Evolutionary conservation across 768 basidiomycete species (phyloP).

Genomic region (Mycena rosella): DNA sequence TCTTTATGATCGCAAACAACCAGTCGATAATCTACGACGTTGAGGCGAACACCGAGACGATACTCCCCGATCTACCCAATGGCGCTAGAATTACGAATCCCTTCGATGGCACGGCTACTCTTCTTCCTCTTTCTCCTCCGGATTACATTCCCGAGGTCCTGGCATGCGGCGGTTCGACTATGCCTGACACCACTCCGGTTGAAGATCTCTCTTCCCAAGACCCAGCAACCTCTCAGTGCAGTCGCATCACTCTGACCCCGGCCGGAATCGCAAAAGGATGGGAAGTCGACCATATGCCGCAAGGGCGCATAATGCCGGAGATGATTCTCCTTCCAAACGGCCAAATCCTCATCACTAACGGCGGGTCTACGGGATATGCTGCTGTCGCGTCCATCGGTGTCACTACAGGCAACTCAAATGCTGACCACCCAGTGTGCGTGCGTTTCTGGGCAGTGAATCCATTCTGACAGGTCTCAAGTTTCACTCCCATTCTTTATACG

Average conservation of each 20-base stretch:
- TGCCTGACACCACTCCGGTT: constrained; percentile 47
- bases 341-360: constrained; percentile 64
- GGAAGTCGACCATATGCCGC: constrained; percentile 62
- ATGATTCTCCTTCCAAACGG: constrained; percentile 69
- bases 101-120: constrained; percentile 66
- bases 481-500: constrained; percentile 57
- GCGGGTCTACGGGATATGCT: constrained; percentile 53
- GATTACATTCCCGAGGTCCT: constrained; percentile 52
- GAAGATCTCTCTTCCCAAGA: constrained; percentile 68
- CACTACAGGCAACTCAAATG: constrained; percentile 58
- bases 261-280: constrained; percentile 59
- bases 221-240: constrained; percentile 52
- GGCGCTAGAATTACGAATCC: constrained; percentile 65
- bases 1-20: constrained; percentile 53
- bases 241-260: constrained; percentile 64
- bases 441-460: constrained; percentile 13
- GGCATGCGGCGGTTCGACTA: constrained; percentile 47
- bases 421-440: constrained; percentile 57
- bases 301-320: constrained; percentile 70
- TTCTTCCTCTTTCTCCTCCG: constrained; percentile 43
- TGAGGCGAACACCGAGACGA: constrained; percentile 31
- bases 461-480: constrained; percentile 21
- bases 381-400: constrained; percentile 42
- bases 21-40: constrained; percentile 52
- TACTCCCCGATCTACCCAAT: constrained; percentile 46